These are phyloP conservation scores for Zostera marina DNA, from an alignment of 116 monocot species.

Conservation along the genomic window DNA sequence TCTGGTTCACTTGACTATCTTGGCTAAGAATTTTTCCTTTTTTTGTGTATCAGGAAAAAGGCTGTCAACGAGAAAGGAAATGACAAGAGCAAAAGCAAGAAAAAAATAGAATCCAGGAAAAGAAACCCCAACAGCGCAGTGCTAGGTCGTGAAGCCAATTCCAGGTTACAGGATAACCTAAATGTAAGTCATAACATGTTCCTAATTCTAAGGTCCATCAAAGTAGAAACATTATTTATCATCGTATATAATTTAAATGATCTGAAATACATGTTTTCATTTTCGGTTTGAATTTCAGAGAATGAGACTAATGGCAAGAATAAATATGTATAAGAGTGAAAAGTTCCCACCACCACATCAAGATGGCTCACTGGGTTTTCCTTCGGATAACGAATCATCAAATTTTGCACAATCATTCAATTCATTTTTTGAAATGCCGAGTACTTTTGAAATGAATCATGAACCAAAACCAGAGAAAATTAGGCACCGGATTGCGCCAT, in stretches of 20 bases:
- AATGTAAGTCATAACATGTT: slow-evolving; percentile 21
- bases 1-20: no score
- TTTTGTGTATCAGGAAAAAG: slow-evolving; percentile 23
- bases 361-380: slow-evolving; percentile 43
- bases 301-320: slow-evolving; percentile 18
- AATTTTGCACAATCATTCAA: slow-evolving; percentile 23
- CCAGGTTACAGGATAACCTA: slow-evolving; percentile 57
- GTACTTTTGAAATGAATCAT: slow-evolving; percentile 19
- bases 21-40: neutral
- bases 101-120: slow-evolving; percentile 10
- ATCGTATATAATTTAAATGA: neutral
- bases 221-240: neutral
- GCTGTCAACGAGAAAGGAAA: slow-evolving; percentile 12
- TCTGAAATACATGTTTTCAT: neutral
- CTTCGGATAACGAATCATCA: slow-evolving; percentile 1
- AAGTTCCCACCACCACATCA: slow-evolving; percentile 88
- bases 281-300: slow-evolving; percentile 21
- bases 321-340: slow-evolving; percentile 45
- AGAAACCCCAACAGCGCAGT: slow-evolving; percentile 30
- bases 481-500: slow-evolving; percentile 9
- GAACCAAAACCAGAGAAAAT: neutral
- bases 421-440: slow-evolving; percentile 26
- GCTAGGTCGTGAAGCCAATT: slow-evolving; percentile 69
- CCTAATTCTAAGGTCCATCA: neutral
- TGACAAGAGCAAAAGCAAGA: slow-evolving; percentile 11